Evolutionary conservation across 2,329 filamentous ascomycete genomes (phyloP).

Genomic region (Neonectria sp.): DNA sequence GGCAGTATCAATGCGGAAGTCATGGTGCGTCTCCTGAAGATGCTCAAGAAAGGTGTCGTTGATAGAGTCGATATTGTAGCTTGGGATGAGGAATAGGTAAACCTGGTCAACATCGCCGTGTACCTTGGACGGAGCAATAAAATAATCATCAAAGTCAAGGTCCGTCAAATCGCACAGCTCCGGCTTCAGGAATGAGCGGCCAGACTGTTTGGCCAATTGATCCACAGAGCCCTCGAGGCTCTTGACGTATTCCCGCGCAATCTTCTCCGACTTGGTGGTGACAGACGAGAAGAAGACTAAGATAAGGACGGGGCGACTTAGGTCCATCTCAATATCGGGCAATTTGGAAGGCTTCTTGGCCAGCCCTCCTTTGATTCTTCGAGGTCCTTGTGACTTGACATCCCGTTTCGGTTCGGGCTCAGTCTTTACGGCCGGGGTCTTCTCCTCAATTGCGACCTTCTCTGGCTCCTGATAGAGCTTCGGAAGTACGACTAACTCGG

Average conservation of each 20-base stretch:
- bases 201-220: constrained; percentile 58
- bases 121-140: constrained; percentile 80
- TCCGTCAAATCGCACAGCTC: constrained; percentile 85
- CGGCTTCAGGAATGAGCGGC: constrained; percentile 66
- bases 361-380: constrained; percentile 64
- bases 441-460: constrained; percentile 29
- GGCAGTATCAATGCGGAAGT: constrained; percentile 95
- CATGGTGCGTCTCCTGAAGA: constrained; percentile 92
- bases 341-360: constrained; percentile 50
- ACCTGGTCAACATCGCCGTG: constrained; percentile 74
- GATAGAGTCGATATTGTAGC: constrained; percentile 96
- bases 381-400: constrained; percentile 59
- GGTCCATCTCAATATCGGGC: constrained; percentile 45
- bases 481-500: constrained; percentile 56
- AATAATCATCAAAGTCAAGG: constrained; percentile 94
- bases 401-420: constrained; percentile 48
- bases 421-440: constrained; percentile 36
- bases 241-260: constrained; percentile 75
- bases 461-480: constrained; percentile 51
- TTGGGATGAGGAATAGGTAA: constrained; percentile 89
- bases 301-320: constrained; percentile 73
- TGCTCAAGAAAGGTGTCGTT: constrained; percentile 90
- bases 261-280: constrained; percentile 85
- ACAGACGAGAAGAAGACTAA: constrained; percentile 92
- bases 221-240: constrained; percentile 68